Evolutionary conservation across 2,329 filamentous ascomycete species (phyloP).

Genomic region (Paecilomyces formosus): DNA sequence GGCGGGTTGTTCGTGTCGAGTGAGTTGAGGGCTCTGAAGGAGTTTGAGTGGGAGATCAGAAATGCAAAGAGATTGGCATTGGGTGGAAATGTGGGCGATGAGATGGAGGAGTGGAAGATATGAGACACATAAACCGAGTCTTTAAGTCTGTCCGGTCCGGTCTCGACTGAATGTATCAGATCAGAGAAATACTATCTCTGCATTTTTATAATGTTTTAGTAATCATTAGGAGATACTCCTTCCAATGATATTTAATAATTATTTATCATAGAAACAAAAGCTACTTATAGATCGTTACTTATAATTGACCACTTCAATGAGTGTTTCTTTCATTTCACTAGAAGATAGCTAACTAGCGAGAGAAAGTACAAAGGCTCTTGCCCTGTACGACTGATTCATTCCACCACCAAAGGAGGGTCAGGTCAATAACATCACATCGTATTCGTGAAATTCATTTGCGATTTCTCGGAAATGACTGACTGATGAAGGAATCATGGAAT

Average conservation of each 20-base stretch:
- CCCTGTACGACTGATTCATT: background rate
- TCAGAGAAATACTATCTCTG: background rate
- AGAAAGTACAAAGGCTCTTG: background rate
- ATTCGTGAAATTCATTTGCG: background rate
- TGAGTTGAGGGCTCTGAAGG: constrained; percentile 73
- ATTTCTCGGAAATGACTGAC: background rate
- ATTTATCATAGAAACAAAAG: background rate
- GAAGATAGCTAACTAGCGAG: background rate
- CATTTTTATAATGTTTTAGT: background rate
- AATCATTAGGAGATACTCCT: background rate
- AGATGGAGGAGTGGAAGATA: constrained; percentile 1
- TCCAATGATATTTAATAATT: background rate
- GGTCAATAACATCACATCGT: background rate
- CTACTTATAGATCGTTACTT: background rate
- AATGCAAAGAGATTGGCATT: constrained; percentile 47
- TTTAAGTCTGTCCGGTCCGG: background rate
- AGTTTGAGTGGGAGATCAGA: constrained; percentile 89
- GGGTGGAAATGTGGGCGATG: background rate
- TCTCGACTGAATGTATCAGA: too few species aligned
- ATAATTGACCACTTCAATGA: background rate
- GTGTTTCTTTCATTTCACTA: background rate
- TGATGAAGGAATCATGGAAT: background rate
- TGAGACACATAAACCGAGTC: background rate
- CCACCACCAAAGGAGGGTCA: background rate
- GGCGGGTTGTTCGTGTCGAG: constrained; percentile 78